A percentile compares a stretch with the other conserved stretches of the same genome.
Conservation (phyloP, 148 eudicot species). For the Oxyria digyna region DNA sequence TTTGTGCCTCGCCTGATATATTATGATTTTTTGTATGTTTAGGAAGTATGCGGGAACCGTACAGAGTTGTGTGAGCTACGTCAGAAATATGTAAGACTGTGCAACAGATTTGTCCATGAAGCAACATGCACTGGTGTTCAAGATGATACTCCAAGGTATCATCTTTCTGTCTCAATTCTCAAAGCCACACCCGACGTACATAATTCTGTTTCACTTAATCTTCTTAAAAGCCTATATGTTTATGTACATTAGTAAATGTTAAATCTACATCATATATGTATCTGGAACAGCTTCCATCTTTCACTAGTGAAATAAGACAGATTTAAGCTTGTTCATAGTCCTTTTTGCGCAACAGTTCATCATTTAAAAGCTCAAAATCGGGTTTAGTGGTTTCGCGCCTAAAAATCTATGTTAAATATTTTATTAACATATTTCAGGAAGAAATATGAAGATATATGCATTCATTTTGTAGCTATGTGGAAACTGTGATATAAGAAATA, state of each 20-base stretch:
- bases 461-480: background rate
- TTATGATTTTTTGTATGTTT: slow-evolving; percentile 8
- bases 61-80: slow-evolving; percentile 74
- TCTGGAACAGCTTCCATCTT: background rate
- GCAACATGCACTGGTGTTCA: slow-evolving; percentile 40
- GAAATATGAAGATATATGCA: background rate
- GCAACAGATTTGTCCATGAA: slow-evolving; percentile 73
- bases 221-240: background rate
- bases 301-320: background rate
- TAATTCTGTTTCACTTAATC: background rate
- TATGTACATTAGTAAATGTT: background rate
- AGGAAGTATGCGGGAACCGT: slow-evolving; percentile 99
- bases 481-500: no score
- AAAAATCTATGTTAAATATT: background rate
- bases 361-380: no score
- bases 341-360: no score
- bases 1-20: slow-evolving; percentile 5
- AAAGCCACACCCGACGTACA: background rate
- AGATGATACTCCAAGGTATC: no score
- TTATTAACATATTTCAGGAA: background rate
- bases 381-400: no score
- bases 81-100: slow-evolving; percentile 61
- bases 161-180: background rate
- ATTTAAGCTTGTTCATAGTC: background rate
- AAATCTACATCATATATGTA: background rate